Evolutionary conservation across 768 basidiomycete species (phyloP), one percentile per base, ranked within the genome.

Genomic region (Termitomyces sp.): DNA sequence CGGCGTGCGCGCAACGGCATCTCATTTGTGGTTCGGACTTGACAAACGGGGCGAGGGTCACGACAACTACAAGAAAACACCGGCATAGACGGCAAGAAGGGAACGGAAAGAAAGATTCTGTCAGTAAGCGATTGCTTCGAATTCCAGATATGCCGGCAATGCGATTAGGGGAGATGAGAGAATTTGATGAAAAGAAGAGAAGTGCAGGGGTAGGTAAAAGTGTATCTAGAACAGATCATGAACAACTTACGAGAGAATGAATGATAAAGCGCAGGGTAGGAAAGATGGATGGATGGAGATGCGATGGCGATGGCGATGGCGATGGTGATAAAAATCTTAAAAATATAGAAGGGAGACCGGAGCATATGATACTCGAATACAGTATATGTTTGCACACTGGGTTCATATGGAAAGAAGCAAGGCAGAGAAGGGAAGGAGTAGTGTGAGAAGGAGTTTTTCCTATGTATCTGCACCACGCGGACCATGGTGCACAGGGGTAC

Each of bases 51-150:
- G 25, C 25, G 25, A 36, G 53, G 6, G 38, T 32, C 10, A 32
- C 81, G 60, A 85, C 77, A 67, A 82, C 17, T 83, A 68, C 31
- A 37, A 37, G 38, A 64, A 66, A 59, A 54, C 25, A 25, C 43
- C 51, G 37, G n/a, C 48, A 32, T 52, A 49, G 40, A 56, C 12
- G 42, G 29, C 46, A 15, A 1, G 20, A 17, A 29, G 17, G 12
- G 32, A 70, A 67, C 62, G 53, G 45, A 64, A 20, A 51, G 58
- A 65, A 54, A 60, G 54, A 65, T 60, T 45, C 48, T 52, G 61
- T 59, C 56, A 65, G 47, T 42, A 60, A 52, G 50, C 43, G 50
- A 40, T 45, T 25, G 38, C 60, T 61, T 56, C 55, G 60, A 46
- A 14, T 31, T 37, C 17, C 17, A 32, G 32, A 52, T 42, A 42